Conservation (phyloP, 805 yeast genomes). For the Candida nemodendra region DNA sequence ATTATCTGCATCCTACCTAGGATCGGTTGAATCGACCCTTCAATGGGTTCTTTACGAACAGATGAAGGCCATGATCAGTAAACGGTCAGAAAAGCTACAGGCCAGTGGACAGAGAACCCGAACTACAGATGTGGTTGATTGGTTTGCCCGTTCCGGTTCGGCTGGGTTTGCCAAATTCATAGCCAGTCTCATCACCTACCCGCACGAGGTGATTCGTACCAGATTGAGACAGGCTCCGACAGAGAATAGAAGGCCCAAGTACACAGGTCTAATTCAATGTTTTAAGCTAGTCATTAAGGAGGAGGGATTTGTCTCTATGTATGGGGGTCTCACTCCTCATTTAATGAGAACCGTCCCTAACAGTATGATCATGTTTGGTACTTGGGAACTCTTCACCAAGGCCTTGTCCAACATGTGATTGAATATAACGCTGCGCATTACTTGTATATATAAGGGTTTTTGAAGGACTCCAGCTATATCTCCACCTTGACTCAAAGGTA, state of each 20-base stretch:
- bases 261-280: constrained; percentile 86
- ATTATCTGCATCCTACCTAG: constrained; percentile 90
- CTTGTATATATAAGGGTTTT: constrained; percentile 4
- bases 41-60: constrained; percentile 98
- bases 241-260: constrained; percentile 76
- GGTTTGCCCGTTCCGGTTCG: constrained; percentile 96
- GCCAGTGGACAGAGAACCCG: constrained; percentile 38
- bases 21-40: constrained; percentile 86
- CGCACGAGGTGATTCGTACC: constrained; percentile 96
- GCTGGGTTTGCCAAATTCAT: constrained; percentile 95
- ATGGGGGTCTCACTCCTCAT: constrained; percentile 98
- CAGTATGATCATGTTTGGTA: constrained; percentile 97
- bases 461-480: too few species aligned
- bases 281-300: constrained; percentile 83
- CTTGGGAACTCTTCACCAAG: constrained; percentile 86
- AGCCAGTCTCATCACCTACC: constrained; percentile 91
- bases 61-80: constrained; percentile 70
- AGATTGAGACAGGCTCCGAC: constrained; percentile 91
- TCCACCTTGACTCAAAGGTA: too few species aligned
- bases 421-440: background rate
- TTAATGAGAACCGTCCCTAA: constrained; percentile 95
- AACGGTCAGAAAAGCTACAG: constrained; percentile 42
- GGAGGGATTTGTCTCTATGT: constrained; percentile 91
- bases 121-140: constrained; percentile 69
- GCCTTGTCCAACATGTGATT: constrained; percentile 40